Conservation (phyloP, 257 asterid genomes). For the Plantago major region DNA sequence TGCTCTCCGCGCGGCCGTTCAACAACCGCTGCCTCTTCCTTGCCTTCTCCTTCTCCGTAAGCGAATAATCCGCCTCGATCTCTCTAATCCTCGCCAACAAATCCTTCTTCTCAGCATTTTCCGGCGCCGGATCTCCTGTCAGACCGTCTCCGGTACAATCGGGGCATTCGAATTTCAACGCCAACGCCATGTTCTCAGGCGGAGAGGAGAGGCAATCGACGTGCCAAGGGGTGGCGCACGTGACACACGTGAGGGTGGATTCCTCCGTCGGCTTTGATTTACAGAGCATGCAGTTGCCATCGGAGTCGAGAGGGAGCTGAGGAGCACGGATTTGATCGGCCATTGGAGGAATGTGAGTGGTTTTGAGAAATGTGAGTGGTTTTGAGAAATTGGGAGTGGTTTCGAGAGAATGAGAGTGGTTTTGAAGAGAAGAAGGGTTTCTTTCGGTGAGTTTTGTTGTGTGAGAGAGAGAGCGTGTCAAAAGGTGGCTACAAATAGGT, state of each 20-base stretch:
- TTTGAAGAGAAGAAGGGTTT: not conserved
- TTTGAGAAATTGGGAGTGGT: not conserved
- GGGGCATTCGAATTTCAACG: constrained; percentile 50
- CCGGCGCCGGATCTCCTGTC: constrained; percentile 44
- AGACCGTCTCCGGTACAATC: constrained; percentile 69
- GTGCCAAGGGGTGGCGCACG: constrained; percentile 89
- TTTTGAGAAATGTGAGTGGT: not conserved
- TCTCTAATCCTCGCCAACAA: constrained; percentile 52
- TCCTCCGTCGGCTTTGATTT: constrained; percentile 42
- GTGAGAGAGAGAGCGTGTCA: too few relatives aligned
- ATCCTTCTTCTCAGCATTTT: constrained; percentile 27
- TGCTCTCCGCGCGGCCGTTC: constrained; percentile 30
- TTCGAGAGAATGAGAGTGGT: not conserved
- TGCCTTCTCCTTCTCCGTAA: constrained; percentile 71
- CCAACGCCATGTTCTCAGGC: constrained; percentile 34
- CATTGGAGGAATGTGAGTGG: constrained; percentile 24
- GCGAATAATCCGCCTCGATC: constrained; percentile 53
- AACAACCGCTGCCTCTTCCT: constrained; percentile 51
- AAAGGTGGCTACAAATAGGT: too few relatives aligned
- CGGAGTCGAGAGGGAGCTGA: constrained; percentile 58
- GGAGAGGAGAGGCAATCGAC: constrained; percentile 38
- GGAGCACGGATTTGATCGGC: constrained; percentile 21
- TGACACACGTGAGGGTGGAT: constrained; percentile 44
- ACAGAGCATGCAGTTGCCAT: constrained; percentile 74
- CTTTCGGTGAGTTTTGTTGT: too few relatives aligned